Percentiles rank a stretch among this genome's conserved stretches.
Conservation (phyloP, 805 yeast species). For the Cyberlindnera maclurae region DNA sequence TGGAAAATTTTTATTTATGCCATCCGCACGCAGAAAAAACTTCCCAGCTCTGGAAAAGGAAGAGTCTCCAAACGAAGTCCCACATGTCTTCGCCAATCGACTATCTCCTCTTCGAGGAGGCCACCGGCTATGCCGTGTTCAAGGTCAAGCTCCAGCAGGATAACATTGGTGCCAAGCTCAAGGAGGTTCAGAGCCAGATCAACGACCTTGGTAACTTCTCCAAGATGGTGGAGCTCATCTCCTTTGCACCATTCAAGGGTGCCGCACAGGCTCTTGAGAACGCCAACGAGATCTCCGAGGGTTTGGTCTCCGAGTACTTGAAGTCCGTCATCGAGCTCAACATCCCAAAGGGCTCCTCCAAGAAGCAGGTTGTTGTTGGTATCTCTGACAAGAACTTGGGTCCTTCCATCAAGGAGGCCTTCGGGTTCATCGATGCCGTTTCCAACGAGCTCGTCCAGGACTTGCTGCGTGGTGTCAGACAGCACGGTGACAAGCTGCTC, state of each 20-base stretch:
- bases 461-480: slow-evolving; percentile 89
- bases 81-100: slow-evolving; percentile 57
- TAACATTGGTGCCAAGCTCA: slow-evolving; percentile 82
- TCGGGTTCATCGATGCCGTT: slow-evolving; percentile 85
- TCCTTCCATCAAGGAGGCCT: slow-evolving; percentile 87
- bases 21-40: background rate
- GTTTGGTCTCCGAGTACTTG: slow-evolving; percentile 88
- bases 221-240: slow-evolving; percentile 85
- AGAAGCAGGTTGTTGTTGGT: slow-evolving; percentile 68
- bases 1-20: slow-evolving; percentile 7
- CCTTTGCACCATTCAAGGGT: slow-evolving; percentile 97
- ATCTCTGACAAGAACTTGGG: slow-evolving; percentile 93
- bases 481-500: slow-evolving; percentile 79
- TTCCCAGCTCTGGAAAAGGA: background rate
- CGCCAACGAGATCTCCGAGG: slow-evolving; percentile 96
- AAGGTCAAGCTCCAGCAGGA: slow-evolving; percentile 92
- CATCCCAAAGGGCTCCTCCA: slow-evolving; percentile 65
- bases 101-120: slow-evolving; percentile 93
- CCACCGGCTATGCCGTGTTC: slow-evolving; percentile 96
- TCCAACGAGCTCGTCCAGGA: slow-evolving; percentile 93
- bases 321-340: slow-evolving; percentile 85
- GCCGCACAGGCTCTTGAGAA: slow-evolving; percentile 99
- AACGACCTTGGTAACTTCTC: slow-evolving; percentile 82
- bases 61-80: background rate
- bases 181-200: slow-evolving; percentile 89